Conservation (phyloP, 2,329 filamentous ascomycete species). For the Aspergillus bombycis region DNA sequence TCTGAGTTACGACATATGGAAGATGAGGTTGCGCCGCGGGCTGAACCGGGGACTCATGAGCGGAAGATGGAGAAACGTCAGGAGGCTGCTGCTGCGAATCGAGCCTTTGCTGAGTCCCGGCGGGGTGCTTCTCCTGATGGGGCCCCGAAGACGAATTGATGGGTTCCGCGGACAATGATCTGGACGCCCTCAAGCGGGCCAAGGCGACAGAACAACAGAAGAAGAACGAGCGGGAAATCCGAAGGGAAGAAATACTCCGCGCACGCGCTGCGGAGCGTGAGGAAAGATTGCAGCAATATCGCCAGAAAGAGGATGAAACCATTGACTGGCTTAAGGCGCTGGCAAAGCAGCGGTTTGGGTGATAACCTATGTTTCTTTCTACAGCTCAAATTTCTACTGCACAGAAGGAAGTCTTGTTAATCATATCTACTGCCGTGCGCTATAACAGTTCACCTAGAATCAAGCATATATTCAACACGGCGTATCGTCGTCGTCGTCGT, state of each 20-base stretch:
- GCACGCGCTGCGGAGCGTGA: constrained; percentile 79
- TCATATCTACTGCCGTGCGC: neutral
- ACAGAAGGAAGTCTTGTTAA: neutral
- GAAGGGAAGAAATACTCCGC: constrained; percentile 77
- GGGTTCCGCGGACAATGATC: constrained; percentile 61
- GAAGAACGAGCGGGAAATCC: constrained; percentile 81
- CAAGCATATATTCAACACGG: neutral
- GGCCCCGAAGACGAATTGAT: constrained; percentile 73
- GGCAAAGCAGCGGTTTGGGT: constrained; percentile 78
- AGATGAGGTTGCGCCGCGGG: constrained; percentile 81
- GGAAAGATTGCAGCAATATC: constrained; percentile 69
- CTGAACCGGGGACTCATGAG: constrained; percentile 80
- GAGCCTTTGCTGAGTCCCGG: constrained; percentile 67
- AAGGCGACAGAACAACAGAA: constrained; percentile 68
- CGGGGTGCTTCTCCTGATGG: constrained; percentile 64
- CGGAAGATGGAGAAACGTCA: constrained; percentile 83
- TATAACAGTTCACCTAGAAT: neutral
- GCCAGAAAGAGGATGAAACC: constrained; percentile 78
- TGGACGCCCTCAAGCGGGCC: constrained; percentile 67
- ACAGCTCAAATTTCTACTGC: neutral
- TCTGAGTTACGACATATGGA: constrained; percentile 37
- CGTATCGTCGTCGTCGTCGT: too few relatives aligned
- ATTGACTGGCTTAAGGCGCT: constrained; percentile 79
- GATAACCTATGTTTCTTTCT: neutral
- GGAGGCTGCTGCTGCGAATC: constrained; percentile 72